Evolutionary conservation across 257 asterid genomes (phyloP).

Genomic region (Primulina tabacum): DNA sequence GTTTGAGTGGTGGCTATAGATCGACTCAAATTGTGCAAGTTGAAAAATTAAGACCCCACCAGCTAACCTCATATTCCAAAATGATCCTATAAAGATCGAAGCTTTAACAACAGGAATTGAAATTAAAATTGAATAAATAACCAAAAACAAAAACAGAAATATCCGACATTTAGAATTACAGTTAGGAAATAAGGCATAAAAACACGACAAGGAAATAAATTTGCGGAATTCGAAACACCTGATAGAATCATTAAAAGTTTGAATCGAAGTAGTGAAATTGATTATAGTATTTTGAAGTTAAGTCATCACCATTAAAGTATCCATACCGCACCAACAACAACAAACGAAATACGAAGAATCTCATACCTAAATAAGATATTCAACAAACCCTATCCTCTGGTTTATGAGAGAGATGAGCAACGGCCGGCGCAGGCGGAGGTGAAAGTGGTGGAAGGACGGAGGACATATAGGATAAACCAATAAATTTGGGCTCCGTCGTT

Average conservation of each 20-base stretch:
- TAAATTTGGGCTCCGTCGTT: no score
- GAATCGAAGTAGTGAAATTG: not conserved
- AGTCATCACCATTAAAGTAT: not conserved
- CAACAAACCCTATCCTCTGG: not conserved
- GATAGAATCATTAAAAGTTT: not conserved
- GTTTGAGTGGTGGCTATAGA: no score
- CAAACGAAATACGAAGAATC: not conserved
- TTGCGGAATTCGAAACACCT: not conserved
- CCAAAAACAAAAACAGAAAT: no score
- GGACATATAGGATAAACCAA: no score
- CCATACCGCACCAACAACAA: not conserved
- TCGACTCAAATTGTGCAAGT: no score
- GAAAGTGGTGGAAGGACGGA: not conserved
- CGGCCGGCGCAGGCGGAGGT: not conserved
- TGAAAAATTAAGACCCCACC: no score
- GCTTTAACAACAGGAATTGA: not conserved
- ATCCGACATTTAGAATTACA: not conserved
- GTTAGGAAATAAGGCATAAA: not conserved
- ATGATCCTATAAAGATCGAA: not conserved
- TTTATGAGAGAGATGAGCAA: not conserved
- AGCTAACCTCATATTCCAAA: no score
- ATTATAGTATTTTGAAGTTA: not conserved
- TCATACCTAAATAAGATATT: not conserved
- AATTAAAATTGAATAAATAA: no score
- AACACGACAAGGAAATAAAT: not conserved